Evolutionary conservation across 1,139 yeast genomes (phyloP).

Genomic region (Chernovozyma aurita): DNA sequence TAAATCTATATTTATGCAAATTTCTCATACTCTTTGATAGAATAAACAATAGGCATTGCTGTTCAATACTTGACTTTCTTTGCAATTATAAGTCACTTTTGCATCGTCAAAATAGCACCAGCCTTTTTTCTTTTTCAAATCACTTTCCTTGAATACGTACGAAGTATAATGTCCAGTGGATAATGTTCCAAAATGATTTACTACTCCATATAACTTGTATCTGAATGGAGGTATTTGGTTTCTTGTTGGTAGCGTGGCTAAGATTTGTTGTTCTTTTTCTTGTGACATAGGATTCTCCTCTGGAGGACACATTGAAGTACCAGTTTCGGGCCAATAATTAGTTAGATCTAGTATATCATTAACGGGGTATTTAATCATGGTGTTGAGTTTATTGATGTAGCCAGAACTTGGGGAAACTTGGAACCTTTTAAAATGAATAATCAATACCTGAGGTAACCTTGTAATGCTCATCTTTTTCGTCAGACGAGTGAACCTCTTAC

Average conservation of each 20-base stretch:
- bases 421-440: constrained; percentile 79
- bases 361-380: constrained; percentile 58
- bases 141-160: constrained; percentile 59
- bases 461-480: constrained; percentile 67
- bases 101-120: constrained; percentile 85
- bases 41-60: constrained; percentile 75
- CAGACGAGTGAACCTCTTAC: constrained; percentile 64
- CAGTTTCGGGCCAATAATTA: constrained; percentile 68
- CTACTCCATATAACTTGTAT: constrained; percentile 78
- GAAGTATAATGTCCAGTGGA: constrained; percentile 93
- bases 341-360: constrained; percentile 59
- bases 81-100: constrained; percentile 41
- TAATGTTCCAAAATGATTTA: constrained; percentile 79
- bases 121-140: constrained; percentile 31
- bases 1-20: background rate
- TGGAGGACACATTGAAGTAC: constrained; percentile 20
- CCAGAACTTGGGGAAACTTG: constrained; percentile 41
- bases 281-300: constrained; percentile 10
- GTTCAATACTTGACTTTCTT: constrained; percentile 44
- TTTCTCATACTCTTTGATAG: constrained; percentile 40
- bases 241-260: constrained; percentile 57
- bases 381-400: constrained; percentile 55
- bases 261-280: constrained; percentile 38
- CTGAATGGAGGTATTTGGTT: constrained; percentile 79
- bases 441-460: constrained; percentile 66